Percentiles rank a stretch among this genome's conserved stretches.
phyloP scores from a whole-genome alignment of 371 early-diverging fungal genomes.

The Parasitella parasitica region DNA sequence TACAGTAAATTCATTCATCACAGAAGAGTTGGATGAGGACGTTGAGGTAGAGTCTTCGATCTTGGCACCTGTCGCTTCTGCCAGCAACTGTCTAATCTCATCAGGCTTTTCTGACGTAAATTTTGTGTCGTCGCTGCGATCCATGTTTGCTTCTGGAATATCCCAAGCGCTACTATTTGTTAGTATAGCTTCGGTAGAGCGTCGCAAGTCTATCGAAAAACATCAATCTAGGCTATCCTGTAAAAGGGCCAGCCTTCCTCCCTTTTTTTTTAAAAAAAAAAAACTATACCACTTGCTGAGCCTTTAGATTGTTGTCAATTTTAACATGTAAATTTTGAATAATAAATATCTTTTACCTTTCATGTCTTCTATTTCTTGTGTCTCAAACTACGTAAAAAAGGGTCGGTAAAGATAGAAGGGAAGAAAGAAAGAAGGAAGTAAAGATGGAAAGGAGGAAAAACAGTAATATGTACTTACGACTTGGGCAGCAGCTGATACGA shows the following conservation, averaged over 20 bases:
- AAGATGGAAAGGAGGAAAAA: no score
- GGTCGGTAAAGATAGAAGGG: constrained; percentile 62
- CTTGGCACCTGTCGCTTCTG: constrained; percentile 40
- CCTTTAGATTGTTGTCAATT: neutral
- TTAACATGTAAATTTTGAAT: neutral
- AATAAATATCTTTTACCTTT: constrained; percentile 11
- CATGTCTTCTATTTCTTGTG: constrained; percentile 19
- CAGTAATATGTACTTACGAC: constrained; percentile 21
- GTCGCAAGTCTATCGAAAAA: constrained; percentile 9
- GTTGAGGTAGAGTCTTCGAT: constrained; percentile 11
- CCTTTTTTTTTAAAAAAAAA: no score
- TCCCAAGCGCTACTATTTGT: constrained; percentile 12
- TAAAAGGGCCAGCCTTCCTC: no score
- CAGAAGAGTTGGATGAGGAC: neutral
- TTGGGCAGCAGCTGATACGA: constrained; percentile 54
- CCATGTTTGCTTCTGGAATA: constrained; percentile 7
- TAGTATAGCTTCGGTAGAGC: constrained; percentile 8
- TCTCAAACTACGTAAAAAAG: constrained; percentile 15
- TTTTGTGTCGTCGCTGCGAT: neutral
- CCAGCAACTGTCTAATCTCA: constrained; percentile 31
- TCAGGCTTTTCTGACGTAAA: constrained; percentile 12
- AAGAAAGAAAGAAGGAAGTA: constrained; percentile 57
- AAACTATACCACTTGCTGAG: constrained; percentile 22
- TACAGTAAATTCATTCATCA: constrained; percentile 16
- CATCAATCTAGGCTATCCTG: neutral